phyloP scores from a whole-genome alignment of 805 yeast genomes.

The Wickerhamiella parazyma region DNA sequence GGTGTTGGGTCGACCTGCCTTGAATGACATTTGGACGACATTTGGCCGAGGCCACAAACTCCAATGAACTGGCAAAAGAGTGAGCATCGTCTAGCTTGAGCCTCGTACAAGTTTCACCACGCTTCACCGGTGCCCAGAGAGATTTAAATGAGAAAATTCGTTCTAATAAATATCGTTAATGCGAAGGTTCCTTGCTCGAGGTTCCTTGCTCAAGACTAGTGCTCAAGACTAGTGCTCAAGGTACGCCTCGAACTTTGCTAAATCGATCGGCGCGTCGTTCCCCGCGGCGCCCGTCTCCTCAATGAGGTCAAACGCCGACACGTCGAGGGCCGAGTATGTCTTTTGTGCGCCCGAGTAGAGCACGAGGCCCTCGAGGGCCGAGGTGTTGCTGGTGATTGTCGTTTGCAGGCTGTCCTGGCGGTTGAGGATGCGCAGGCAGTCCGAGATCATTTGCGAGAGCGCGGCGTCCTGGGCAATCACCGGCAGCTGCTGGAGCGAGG shows the following conservation, averaged over 20 bases:
- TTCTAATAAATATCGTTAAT: no score
- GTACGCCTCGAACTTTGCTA: slow-evolving; percentile 41
- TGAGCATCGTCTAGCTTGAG: no score
- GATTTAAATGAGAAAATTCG: no score
- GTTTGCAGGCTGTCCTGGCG: background rate
- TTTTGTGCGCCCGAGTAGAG: slow-evolving; percentile 18
- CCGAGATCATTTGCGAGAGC: slow-evolving; percentile 5
- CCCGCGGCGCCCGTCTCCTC: slow-evolving; percentile 41
- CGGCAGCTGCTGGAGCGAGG: background rate
- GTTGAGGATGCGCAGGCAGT: slow-evolving; percentile 3
- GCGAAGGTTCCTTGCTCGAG: no score
- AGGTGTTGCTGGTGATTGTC: background rate
- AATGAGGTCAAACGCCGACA: slow-evolving; percentile 42
- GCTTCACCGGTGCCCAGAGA: no score
- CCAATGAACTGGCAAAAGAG: no score
- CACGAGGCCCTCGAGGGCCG: slow-evolving; percentile 14
- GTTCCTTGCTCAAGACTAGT: no score
- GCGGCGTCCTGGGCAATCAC: slow-evolving; percentile 1
- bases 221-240: slow-evolving; percentile 32
- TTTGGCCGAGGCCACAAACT: no score
- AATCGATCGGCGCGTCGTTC: slow-evolving; percentile 42
- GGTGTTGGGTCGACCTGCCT: no score
- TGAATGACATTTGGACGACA: no score
- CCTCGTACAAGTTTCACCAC: no score
- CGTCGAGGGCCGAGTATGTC: slow-evolving; percentile 26